phyloP scores from a whole-genome alignment of 495 filamentous ascomycete genomes.

The Aspergillus sclerotiicarbonarius region DNA sequence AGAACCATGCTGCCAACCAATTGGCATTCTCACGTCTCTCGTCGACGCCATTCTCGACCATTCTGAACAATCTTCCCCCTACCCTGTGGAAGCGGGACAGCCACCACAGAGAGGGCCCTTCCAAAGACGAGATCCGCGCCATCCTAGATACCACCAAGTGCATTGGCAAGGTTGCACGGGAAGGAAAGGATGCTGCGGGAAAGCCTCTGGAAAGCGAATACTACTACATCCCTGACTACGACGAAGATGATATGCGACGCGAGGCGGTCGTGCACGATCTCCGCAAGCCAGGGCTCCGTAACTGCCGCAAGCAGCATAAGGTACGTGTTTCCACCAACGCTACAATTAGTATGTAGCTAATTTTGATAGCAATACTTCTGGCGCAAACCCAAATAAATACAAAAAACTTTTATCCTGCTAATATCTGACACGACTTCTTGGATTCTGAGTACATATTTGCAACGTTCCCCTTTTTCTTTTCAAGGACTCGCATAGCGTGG shows the following conservation, averaged over 20 bases:
- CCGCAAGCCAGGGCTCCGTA: slow-evolving; percentile 81
- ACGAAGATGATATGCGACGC: slow-evolving; percentile 73
- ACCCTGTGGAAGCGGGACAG: slow-evolving; percentile 52
- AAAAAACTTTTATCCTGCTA: slow-evolving; percentile 7
- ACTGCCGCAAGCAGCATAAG: slow-evolving; percentile 94
- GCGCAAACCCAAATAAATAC: slow-evolving; percentile 68
- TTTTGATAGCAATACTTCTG: slow-evolving; percentile 83
- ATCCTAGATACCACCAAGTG: slow-evolving; percentile 72
- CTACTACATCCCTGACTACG: slow-evolving; percentile 93
- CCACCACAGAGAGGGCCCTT: slow-evolving; percentile 44
- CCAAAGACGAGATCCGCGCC: slow-evolving; percentile 59
- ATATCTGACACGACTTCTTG: slow-evolving; percentile 11
- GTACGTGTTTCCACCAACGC: slow-evolving; percentile 47
- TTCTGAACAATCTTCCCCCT: slow-evolving; percentile 78
- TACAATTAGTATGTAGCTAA: slow-evolving; percentile 14
- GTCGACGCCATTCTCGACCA: slow-evolving; percentile 86
- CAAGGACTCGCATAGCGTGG: slow-evolving; percentile 50
- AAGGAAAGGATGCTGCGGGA: slow-evolving; percentile 95
- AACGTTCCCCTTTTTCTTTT: slow-evolving; percentile 30
- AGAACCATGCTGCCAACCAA: slow-evolving; percentile 89
- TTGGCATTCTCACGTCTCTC: slow-evolving; percentile 92
- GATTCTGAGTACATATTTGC: slow-evolving; percentile 46
- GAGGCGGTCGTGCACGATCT: slow-evolving; percentile 82
- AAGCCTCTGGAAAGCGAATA: slow-evolving; percentile 93
- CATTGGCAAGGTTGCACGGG: slow-evolving; percentile 81